Base-by-base conservation (phyloP, 345 rosid species). In the Eucalyptus virginea region DNA sequence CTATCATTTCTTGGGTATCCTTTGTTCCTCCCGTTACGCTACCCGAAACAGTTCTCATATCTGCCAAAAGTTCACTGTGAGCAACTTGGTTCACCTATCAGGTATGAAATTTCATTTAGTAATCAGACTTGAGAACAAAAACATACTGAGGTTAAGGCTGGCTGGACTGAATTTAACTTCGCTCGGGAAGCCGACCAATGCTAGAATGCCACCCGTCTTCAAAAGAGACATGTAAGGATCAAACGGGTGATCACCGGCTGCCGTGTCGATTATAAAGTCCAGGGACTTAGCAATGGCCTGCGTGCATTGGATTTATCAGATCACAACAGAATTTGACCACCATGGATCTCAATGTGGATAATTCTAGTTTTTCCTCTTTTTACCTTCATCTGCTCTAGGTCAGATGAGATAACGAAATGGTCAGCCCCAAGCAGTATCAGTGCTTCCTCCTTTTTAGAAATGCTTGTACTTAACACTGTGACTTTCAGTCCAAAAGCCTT, bases 401-500 rank as follows among this genome's bases (percentile, higher is more conserved):
- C 97, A 47, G 99, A 94, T 3, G 98, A 94, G 88, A 98, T 69
- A 34, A 96, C 96, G 89, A 97, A 96, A 23, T 91, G 92, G 42
- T 93, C 92, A 37, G 97, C 99, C 49, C 96, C 95, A 47, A 97
- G 96, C 86, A 93, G 87, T 88, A 42, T 91, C 92, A 97, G 89
- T 88, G 98, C 98, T 90, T 97, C 99, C 49, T 95, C 97, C 93
- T 94, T 95, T 94, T 96, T 96, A 67, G 96, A 95, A 47, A 90
- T n/a, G 81, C 97, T 96, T 37, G 99, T 96, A 95, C 99, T 97
- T 56, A 97, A 90, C 88, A 97, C 98, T 7, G 98, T 96, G 40
- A 96, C 98, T 26, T 86, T 87, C 90, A 96, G 92, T 77, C 99
- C 99, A 87, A 97, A 96, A 87, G 98, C 98, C 93, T 97, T 97